Evolutionary conservation across 495 filamentous ascomycete species (phyloP).

Genomic region (Xylaria acuta): DNA sequence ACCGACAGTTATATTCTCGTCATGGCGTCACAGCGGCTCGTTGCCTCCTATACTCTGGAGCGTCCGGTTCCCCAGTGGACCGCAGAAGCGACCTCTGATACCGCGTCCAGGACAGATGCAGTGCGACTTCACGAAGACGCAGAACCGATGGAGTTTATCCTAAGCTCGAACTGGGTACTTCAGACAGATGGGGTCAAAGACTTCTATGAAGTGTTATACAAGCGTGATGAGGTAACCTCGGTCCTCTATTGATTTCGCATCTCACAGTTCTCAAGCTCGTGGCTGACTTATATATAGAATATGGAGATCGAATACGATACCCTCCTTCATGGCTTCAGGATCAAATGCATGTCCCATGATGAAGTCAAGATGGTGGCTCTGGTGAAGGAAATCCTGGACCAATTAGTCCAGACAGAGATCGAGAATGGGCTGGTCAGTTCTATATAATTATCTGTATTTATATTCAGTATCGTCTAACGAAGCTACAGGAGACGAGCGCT

Average conservation of each 20-base stretch:
- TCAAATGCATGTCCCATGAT: constrained; percentile 42
- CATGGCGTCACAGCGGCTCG: background rate
- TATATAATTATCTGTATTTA: background rate
- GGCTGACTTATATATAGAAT: constrained; percentile 33
- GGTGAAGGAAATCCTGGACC: constrained; percentile 32
- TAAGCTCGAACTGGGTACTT: constrained; percentile 44
- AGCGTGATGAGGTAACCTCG: constrained; percentile 32
- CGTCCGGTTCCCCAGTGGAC: background rate
- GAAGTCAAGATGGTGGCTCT: constrained; percentile 26
- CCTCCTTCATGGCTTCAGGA: constrained; percentile 34
- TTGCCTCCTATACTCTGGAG: background rate
- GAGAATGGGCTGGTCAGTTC: constrained; percentile 33
- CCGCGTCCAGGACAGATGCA: constrained; percentile 11
- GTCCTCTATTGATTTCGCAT: background rate
- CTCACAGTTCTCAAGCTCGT: background rate
- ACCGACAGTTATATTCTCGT: background rate
- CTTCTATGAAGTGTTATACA: constrained; percentile 32
- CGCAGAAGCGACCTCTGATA: background rate
- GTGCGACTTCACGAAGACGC: background rate
- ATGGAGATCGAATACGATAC: constrained; percentile 39
- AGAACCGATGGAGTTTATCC: constrained; percentile 35
- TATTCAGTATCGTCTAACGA: background rate
- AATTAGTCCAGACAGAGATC: constrained; percentile 32
- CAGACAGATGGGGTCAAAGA: constrained; percentile 37
- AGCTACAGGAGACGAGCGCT: background rate